These are phyloP conservation scores for Solanum dulcamara DNA, from an alignment of 257 asterid genomes.

Conservation along the genomic window DNA sequence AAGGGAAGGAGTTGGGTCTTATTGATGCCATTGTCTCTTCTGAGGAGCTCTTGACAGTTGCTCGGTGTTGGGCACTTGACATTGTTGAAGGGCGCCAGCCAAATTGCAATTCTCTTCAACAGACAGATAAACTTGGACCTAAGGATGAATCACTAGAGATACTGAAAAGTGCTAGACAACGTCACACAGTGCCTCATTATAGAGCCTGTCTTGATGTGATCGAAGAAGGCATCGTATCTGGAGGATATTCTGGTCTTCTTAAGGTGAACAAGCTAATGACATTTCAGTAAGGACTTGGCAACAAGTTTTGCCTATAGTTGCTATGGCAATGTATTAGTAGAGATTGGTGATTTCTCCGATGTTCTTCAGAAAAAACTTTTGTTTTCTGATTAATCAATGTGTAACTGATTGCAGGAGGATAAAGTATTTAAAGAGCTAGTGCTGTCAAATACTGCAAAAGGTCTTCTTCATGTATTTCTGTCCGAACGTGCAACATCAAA, in stretches of 20 bases:
- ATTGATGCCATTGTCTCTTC: constrained; percentile 49
- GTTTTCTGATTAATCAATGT: neutral
- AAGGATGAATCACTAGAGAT: constrained; percentile 32
- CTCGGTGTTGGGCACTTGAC: constrained; percentile 50
- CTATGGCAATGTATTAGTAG: no score
- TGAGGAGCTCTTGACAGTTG: constrained; percentile 31
- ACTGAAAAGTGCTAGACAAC: constrained; percentile 29
- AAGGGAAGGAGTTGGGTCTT: constrained; percentile 32
- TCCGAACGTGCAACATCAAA: constrained; percentile 38
- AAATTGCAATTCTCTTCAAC: constrained; percentile 34
- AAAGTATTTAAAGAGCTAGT: constrained; percentile 46
- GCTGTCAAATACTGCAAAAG: constrained; percentile 43
- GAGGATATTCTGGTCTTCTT: constrained; percentile 35
- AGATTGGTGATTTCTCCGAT: neutral
- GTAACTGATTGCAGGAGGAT: constrained; percentile 28
- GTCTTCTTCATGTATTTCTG: constrained; percentile 45
- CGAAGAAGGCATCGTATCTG: constrained; percentile 43
- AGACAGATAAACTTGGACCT: constrained; percentile 39
- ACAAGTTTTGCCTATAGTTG: neutral
- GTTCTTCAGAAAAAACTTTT: neutral
- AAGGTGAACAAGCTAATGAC: constrained; percentile 13
- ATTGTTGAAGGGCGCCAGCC: constrained; percentile 31
- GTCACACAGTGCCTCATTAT: constrained; percentile 13
- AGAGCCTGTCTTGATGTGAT: constrained; percentile 43
- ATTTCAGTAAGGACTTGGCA: neutral